These are phyloP conservation scores for Eucalyptus cladocalyx DNA, from an alignment of 345 rosid species.

Conservation along the genomic window DNA sequence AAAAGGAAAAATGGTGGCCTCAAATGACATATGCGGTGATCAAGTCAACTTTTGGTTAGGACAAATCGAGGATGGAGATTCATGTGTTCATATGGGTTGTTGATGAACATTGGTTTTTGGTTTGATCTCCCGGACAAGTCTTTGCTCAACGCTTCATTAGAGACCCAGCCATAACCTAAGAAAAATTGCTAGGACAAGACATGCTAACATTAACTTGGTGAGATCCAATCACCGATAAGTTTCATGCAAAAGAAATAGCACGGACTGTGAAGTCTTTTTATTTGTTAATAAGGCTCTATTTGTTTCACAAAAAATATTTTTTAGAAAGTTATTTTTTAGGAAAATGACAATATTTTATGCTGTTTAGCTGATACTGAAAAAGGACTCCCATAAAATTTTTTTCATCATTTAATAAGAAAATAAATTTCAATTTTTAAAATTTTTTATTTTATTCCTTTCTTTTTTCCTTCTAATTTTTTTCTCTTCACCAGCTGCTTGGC, in stretches of 20 bases:
- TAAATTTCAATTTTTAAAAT: rapidly evolving
- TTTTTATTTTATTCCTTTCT: too few species aligned
- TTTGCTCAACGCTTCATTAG: too few species aligned
- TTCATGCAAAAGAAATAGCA: too few species aligned
- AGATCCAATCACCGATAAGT: not conserved
- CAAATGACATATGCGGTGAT: not conserved
- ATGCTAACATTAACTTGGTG: not conserved
- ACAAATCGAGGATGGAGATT: not conserved
- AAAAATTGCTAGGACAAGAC: not conserved
- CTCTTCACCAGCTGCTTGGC: rapidly evolving
- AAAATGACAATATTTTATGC: too few species aligned
- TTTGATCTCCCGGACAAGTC: not conserved
- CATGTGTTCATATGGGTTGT: not conserved
- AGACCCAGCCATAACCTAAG: not conserved
- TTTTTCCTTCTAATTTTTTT: too few species aligned
- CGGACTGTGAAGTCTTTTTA: too few species aligned
- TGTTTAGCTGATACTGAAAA: rapidly evolving
- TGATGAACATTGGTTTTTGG: not conserved
- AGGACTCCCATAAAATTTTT: rapidly evolving
- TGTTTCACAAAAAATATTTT: too few species aligned
- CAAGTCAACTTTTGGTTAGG: not conserved
- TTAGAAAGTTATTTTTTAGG: too few species aligned
- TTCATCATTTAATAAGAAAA: too few species aligned
- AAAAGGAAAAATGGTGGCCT: not conserved
- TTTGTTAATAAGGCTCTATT: too few species aligned